These are phyloP conservation scores for Trifolium pratense DNA, from an alignment of 306 rosid genomes.

Conservation along the genomic window DNA sequence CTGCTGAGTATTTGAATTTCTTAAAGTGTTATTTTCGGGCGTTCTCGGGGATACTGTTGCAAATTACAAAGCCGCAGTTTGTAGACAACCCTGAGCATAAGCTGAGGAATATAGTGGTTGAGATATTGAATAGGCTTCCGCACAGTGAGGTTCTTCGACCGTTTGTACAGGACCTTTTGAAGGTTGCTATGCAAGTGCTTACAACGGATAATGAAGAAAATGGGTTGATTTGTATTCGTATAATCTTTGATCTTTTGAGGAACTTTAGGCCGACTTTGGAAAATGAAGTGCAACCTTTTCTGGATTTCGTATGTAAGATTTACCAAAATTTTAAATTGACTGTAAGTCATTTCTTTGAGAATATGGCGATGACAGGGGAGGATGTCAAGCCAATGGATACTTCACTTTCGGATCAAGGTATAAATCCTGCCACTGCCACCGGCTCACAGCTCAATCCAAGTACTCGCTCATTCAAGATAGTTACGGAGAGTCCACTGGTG, in stretches of 20 bases:
- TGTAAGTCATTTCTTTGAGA: conserved; percentile 89
- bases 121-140: conserved; percentile 94
- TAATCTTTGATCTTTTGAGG: conserved; percentile 91
- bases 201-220: conserved; percentile 96
- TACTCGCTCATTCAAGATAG: conserved; percentile 89
- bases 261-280: conserved; percentile 91
- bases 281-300: conserved; percentile 90
- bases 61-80: conserved; percentile 85
- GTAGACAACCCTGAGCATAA: conserved; percentile 85
- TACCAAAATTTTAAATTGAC: conserved; percentile 87
- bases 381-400: conserved; percentile 84
- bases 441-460: conserved; percentile 89
- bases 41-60: conserved; percentile 71
- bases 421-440: conserved; percentile 56
- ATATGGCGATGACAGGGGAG: conserved; percentile 59
- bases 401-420: conserved; percentile 66
- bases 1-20: conserved; percentile 95
- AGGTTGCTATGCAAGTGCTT: conserved; percentile 93
- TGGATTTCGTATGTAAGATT: conserved; percentile 91
- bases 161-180: conserved; percentile 92
- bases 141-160: conserved; percentile 98
- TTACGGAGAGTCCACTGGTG: conserved; percentile 96
- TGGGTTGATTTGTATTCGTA: conserved; percentile 85
- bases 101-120: conserved; percentile 89
- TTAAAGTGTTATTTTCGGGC: conserved; percentile 89